Percentiles rank a stretch among this genome's conserved stretches.
phyloP scores from a whole-genome alignment of 306 rosid genomes.

The Canavalia gladiata region DNA sequence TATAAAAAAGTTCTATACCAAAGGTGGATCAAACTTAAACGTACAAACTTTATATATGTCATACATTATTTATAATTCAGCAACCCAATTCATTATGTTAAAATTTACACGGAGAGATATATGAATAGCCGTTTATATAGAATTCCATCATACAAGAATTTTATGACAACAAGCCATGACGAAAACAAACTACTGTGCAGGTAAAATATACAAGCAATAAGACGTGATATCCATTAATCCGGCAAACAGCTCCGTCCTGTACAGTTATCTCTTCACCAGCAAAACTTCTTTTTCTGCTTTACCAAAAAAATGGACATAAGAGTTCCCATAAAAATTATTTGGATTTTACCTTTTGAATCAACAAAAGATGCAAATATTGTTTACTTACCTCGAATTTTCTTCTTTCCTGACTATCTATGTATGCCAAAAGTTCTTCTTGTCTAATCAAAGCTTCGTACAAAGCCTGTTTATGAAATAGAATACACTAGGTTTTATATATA shows the following conservation, averaged over 20 bases:
- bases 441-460: constrained; percentile 81
- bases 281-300: constrained; percentile 66
- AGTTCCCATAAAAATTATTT: constrained; percentile 4
- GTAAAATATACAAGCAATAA: constrained; percentile 40
- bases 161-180: constrained; percentile 34
- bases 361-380: constrained; percentile 32
- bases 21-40: not conserved
- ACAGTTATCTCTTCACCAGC: constrained; percentile 67
- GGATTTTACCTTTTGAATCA: constrained; percentile 6
- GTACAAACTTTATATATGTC: constrained; percentile 24
- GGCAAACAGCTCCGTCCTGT: constrained; percentile 41
- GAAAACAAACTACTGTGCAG: constrained; percentile 36
- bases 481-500: constrained; percentile 18
- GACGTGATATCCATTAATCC: constrained; percentile 9
- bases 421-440: constrained; percentile 92
- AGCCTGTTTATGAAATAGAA: constrained; percentile 62
- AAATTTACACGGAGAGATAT: not conserved
- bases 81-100: constrained; percentile 25
- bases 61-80: constrained; percentile 28
- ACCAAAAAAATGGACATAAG: constrained; percentile 19
- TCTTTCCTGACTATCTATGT: constrained; percentile 73
- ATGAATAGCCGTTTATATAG: constrained; percentile 16
- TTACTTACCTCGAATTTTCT: constrained; percentile 62
- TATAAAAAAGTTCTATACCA: not conserved
- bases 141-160: constrained; percentile 38